Base-by-base conservation (phyloP, 768 basidiomycete genomes). In the Termitomyces titanicus region DNA sequence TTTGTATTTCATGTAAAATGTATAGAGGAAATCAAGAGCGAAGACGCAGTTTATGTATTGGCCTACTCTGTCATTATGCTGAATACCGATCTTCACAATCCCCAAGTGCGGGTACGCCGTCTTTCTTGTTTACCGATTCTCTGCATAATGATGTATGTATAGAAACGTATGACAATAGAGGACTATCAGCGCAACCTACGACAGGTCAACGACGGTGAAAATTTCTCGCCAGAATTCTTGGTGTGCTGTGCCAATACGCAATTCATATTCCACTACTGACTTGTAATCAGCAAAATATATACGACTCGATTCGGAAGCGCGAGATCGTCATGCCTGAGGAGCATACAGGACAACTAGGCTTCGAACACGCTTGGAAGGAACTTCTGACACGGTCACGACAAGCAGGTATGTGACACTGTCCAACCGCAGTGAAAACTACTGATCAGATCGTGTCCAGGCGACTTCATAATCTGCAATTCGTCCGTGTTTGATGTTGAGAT, bases 361-460 rank as follows among this genome's bases (percentile, higher is more conserved):
- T 99, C 67, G 97, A 98, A 63, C 97, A 96, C 68, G 96, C 97
- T 17, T 99, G 97, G 97, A 98, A 97, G 68, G 94, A 98, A 62
- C 76, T 99, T 10, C 79, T 98, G 35, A 72, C 86, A 31, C 83
- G 97, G 31, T 85, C 94, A 43, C 80, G 85, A 53, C 85, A 85
- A 66, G 84, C 92, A 57, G 92, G 94, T 89, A 56, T 40, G 79
- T 56, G 35, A n/a, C 7, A 38, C 24, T 34, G 10, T 49, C 25
- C 11, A 38, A 38, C 15, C 39, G 13, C 12, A n/a, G 2, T 12
- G 12, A 42, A 13, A 45, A 31, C 47, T 48, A 56, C 17, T 43
- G 35, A 39, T 38, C 43, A 38, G 55, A 44, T n/a, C n/a, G 18
- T 50, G 18, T 35, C 62, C n/a, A 88, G 83, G 85, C 44, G 75